Conservation (phyloP, 345 rosid genomes). For the Tarenaya hassleriana region DNA sequence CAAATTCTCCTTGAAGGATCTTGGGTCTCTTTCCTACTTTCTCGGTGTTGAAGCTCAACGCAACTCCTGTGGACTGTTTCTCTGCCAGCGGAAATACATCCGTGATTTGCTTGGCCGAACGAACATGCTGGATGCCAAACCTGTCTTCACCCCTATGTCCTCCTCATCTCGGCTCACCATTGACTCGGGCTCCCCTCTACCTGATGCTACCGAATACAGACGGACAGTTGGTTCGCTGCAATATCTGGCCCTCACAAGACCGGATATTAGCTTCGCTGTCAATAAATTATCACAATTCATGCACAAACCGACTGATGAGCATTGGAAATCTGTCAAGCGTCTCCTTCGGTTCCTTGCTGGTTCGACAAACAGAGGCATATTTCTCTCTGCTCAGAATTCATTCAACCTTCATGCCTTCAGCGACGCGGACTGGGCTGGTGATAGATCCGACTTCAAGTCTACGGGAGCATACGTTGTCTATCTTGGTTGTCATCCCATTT, state of each 20-base stretch:
- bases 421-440: slow-evolving; percentile 4
- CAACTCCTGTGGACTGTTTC: neutral
- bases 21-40: neutral
- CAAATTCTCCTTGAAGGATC: neutral
- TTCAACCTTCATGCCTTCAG: neutral
- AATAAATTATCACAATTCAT: neutral
- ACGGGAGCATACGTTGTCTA: neutral
- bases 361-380: neutral
- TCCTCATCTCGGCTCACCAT: neutral
- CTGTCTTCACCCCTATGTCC: neutral
- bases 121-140: neutral
- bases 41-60: neutral
- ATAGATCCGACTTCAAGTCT: neutral
- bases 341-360: neutral
- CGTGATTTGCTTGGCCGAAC: neutral
- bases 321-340: neutral
- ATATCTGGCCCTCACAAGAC: neutral
- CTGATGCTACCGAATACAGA: neutral
- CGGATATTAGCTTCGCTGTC: neutral
- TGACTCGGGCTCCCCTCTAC: neutral
- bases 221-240: neutral
- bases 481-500: neutral
- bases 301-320: neutral
- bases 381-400: neutral
- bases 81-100: neutral